Evolutionary conservation across 2,329 filamentous ascomycete species (phyloP).

Genomic region (Colletotrichum sidae): DNA sequence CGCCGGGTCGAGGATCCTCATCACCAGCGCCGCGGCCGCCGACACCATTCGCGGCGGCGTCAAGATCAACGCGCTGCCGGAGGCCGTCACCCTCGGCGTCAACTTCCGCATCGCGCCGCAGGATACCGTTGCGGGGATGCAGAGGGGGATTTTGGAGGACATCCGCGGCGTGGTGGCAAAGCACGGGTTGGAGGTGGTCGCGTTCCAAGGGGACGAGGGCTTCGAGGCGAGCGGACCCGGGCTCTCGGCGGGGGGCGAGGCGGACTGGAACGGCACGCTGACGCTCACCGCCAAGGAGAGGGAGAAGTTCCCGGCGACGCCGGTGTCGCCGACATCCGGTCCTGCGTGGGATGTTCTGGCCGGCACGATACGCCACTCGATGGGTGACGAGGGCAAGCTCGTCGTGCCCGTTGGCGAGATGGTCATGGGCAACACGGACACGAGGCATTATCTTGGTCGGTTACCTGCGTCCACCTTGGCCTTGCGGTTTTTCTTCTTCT

Average conservation of each 20-base stretch:
- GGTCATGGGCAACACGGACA: constrained; percentile 33
- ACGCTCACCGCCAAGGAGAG: constrained; percentile 13
- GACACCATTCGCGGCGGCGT: constrained; percentile 33
- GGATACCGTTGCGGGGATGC: constrained; percentile 33
- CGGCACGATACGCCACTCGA: constrained; percentile 25
- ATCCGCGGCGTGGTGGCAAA: constrained; percentile 21
- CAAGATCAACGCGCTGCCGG: constrained; percentile 36
- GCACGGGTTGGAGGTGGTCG: constrained; percentile 25
- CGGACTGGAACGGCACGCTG: constrained; percentile 30
- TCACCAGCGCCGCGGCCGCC: constrained; percentile 31
- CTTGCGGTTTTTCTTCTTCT: background rate
- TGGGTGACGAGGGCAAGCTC: constrained; percentile 21
- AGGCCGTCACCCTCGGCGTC: constrained; percentile 27
- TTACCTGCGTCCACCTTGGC: background rate
- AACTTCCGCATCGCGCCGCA: constrained; percentile 35
- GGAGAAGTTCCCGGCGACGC: constrained; percentile 25
- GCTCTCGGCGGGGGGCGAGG: constrained; percentile 19
- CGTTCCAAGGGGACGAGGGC: constrained; percentile 27
- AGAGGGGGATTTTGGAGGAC: constrained; percentile 28
- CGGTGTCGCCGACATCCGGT: constrained; percentile 23
- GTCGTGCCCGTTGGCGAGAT: constrained; percentile 30
- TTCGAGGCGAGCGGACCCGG: constrained; percentile 10
- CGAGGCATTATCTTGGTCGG: constrained; percentile 32
- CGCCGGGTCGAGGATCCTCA: constrained; percentile 22
- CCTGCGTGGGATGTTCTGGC: constrained; percentile 29